Percentiles rank a stretch among this genome's conserved stretches.
Conservation (phyloP, 2,329 filamentous ascomycete genomes). For the Lecanicillium sp. region DNA sequence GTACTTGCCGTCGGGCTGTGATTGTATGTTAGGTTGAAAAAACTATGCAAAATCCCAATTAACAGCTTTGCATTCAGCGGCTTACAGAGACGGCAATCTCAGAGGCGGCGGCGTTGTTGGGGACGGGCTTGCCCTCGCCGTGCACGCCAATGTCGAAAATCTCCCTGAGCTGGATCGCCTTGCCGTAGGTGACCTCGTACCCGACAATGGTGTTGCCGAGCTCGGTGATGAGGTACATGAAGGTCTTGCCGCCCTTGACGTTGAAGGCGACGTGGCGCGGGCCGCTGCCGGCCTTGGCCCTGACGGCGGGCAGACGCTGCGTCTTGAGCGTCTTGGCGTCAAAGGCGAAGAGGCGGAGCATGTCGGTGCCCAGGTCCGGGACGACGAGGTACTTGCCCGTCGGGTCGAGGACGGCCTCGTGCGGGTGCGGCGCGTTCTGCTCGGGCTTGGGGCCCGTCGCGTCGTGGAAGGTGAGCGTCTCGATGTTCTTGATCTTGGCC, state of each 20-base stretch:
- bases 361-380: conserved; percentile 61
- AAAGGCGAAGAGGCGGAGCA: conserved; percentile 52
- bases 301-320: conserved; percentile 32
- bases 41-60: too few species aligned
- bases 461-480: conserved; percentile 34
- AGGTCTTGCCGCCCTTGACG: conserved; percentile 38
- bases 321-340: conserved; percentile 37
- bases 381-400: conserved; percentile 56
- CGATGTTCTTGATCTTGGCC: conserved; percentile 28
- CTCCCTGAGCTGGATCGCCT: conserved; percentile 37
- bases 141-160: conserved; percentile 44
- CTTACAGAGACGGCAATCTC: conserved; percentile 56
- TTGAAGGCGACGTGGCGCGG: conserved; percentile 61
- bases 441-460: conserved; percentile 36
- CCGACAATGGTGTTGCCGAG: conserved; percentile 50
- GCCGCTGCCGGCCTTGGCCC: conserved; percentile 48
- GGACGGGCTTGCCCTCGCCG: conserved; percentile 35
- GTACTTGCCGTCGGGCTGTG: conserved; percentile 53
- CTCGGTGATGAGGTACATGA: conserved; percentile 57
- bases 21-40: neutral
- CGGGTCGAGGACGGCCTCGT: conserved; percentile 60
- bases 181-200: conserved; percentile 49
- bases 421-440: conserved; percentile 56
- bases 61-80: too few species aligned
- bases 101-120: conserved; percentile 40